Conservation (phyloP, 2,329 filamentous ascomycete species). For the Aspergillus sp. region DNA sequence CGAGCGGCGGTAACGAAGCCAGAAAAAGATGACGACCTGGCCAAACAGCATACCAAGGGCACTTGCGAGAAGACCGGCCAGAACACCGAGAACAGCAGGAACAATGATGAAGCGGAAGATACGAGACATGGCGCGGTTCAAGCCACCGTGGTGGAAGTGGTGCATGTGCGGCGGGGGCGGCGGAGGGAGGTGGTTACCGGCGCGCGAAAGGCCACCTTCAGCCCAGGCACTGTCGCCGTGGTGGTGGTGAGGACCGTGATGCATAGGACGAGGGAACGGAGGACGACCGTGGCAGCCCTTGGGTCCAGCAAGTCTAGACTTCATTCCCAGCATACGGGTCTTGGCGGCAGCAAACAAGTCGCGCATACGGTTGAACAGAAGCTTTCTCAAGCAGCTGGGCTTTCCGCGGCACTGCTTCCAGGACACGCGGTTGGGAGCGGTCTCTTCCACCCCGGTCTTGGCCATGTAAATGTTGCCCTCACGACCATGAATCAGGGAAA, state of each 20-base stretch:
- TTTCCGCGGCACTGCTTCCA: conserved; percentile 40
- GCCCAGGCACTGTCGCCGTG: not conserved
- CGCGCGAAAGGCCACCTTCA: no score
- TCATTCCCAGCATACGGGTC: conserved; percentile 27
- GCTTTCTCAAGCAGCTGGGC: conserved; percentile 31
- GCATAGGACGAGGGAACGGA: conserved; percentile 4
- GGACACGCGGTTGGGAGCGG: conserved; percentile 28
- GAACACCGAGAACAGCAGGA: conserved; percentile 40
- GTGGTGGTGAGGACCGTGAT: conserved; percentile 2
- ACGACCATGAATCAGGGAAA: conserved; percentile 32
- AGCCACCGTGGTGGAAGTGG: conserved; percentile 27
- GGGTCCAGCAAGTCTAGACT: conserved; percentile 16
- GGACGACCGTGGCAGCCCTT: conserved; percentile 29
- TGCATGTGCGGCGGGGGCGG: conserved; percentile 22
- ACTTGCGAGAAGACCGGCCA: conserved; percentile 40
- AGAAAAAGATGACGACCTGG: conserved; percentile 40
- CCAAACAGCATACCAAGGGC: conserved; percentile 44
- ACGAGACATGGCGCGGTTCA: conserved; percentile 34
- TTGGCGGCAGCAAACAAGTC: conserved; percentile 33
- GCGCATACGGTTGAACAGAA: conserved; percentile 35
- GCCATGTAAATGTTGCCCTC: conserved; percentile 32
- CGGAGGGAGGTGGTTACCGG: conserved; percentile 11
- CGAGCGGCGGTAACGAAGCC: conserved; percentile 35
- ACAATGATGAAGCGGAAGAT: conserved; percentile 40
- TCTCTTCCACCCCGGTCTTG: conserved; percentile 32